phyloP scores from a whole-genome alignment of 2,329 filamentous ascomycete species.

The Elsinoe fawcettii region DNA sequence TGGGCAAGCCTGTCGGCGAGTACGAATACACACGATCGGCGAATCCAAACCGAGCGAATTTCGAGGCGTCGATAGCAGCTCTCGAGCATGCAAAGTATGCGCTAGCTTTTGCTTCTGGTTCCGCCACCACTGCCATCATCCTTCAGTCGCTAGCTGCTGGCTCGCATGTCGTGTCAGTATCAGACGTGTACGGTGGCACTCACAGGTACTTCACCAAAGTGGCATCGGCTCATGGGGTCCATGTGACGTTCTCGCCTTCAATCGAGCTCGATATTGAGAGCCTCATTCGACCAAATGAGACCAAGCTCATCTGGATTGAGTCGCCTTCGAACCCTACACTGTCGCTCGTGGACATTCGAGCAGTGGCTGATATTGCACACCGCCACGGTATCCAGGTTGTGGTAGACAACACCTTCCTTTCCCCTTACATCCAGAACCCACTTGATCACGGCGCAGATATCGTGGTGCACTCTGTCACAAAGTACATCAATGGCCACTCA shows the following conservation, averaged over 20 bases:
- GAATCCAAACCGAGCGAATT: slow-evolving; percentile 93
- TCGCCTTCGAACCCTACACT: slow-evolving; percentile 91
- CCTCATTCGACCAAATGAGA: slow-evolving; percentile 72
- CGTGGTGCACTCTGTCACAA: slow-evolving; percentile 90
- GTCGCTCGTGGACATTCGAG: slow-evolving; percentile 82
- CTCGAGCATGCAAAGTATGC: slow-evolving; percentile 90
- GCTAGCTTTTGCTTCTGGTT: slow-evolving; percentile 89
- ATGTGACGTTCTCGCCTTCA: slow-evolving; percentile 86
- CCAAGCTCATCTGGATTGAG: slow-evolving; percentile 96
- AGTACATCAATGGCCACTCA: slow-evolving; percentile 96
- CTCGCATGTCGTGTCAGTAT: slow-evolving; percentile 91
- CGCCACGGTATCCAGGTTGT: slow-evolving; percentile 85
- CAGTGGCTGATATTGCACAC: slow-evolving; percentile 76
- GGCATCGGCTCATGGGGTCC: slow-evolving; percentile 84
- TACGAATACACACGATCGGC: slow-evolving; percentile 92
- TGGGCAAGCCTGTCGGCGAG: slow-evolving; percentile 76
- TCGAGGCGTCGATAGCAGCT: slow-evolving; percentile 82
- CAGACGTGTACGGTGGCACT: slow-evolving; percentile 95
- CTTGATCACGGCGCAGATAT: slow-evolving; percentile 92
- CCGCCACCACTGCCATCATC: slow-evolving; percentile 85
- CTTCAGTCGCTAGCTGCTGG: slow-evolving; percentile 85
- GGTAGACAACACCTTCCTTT: slow-evolving; percentile 98
- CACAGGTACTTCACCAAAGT: slow-evolving; percentile 99
- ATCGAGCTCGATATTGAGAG: slow-evolving; percentile 81
- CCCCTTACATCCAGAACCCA: slow-evolving; percentile 93